A percentile compares a stretch with the other conserved stretches of the same genome.
phyloP scores from a whole-genome alignment of 257 asterid species.

The Solanum bulbocastanum region DNA sequence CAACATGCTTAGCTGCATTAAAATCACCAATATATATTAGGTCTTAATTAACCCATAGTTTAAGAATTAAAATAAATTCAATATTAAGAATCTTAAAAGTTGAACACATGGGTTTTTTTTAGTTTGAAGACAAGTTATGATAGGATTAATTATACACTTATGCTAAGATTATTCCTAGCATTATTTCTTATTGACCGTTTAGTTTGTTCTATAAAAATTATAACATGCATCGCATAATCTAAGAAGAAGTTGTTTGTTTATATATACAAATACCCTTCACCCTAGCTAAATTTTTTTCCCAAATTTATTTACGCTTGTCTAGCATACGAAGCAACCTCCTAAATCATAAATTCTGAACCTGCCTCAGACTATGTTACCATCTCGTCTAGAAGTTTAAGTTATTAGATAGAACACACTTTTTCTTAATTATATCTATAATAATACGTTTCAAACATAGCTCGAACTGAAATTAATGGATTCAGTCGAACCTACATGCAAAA shows the following conservation, averaged over 20 bases:
- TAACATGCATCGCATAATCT: neutral
- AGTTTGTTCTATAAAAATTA: neutral
- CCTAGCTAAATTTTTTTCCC: neutral
- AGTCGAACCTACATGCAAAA: neutral
- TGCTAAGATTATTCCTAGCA: neutral
- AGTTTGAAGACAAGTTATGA: neutral
- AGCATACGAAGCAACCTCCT: neutral
- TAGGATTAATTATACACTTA: neutral
- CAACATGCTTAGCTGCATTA: constrained; percentile 49
- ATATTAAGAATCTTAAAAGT: neutral
- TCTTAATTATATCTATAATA: neutral
- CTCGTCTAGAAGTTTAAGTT: neutral
- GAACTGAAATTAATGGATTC: neutral
- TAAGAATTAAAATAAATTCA: neutral
- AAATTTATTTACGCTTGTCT: neutral
- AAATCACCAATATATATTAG: neutral
- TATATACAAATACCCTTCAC: neutral
- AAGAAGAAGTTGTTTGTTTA: neutral
- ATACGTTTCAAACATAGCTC: neutral
- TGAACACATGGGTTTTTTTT: neutral
- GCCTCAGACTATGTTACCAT: neutral
- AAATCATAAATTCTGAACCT: neutral
- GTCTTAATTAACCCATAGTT: neutral
- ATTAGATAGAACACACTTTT: neutral
- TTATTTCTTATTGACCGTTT: neutral